Evolutionary conservation across 345 rosid genomes (phyloP).

Genomic region (Acer saccharum): DNA sequence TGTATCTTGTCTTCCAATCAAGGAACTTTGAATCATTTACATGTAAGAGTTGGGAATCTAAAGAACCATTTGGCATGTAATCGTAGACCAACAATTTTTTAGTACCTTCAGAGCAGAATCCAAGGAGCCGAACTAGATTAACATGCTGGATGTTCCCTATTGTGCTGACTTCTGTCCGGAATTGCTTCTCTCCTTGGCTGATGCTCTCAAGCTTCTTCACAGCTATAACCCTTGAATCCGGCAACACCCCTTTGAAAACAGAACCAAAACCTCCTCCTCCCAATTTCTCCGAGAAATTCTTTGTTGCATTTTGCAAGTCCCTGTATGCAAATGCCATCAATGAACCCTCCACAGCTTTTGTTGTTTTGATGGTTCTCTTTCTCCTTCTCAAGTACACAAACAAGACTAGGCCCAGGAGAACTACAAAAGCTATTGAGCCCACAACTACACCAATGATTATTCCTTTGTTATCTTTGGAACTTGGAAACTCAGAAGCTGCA

Average conservation of each 20-base stretch:
- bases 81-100: constrained; percentile 26
- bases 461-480: constrained; percentile 34
- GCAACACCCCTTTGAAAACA: constrained; percentile 72
- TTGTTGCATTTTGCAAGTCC: constrained; percentile 68
- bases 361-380: constrained; percentile 26
- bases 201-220: constrained; percentile 84
- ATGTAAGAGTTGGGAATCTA: constrained; percentile 16
- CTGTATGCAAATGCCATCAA: constrained; percentile 62
- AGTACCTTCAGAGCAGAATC: constrained; percentile 76
- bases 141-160: constrained; percentile 81
- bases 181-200: constrained; percentile 89
- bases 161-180: constrained; percentile 74
- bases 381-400: constrained; percentile 39
- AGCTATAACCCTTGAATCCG: constrained; percentile 62
- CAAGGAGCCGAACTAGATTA: constrained; percentile 77
- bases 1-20: constrained; percentile 65
- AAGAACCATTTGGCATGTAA: constrained; percentile 25
- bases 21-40: constrained; percentile 17
- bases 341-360: constrained; percentile 58
- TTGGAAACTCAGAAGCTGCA: constrained; percentile 33
- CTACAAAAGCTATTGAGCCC: constrained; percentile 33
- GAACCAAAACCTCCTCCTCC: constrained; percentile 94
- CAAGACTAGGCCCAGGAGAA: constrained; percentile 33
- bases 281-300: constrained; percentile 72
- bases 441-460: constrained; percentile 43